Evolutionary conservation across 371 early-diverging fungal species (phyloP), one percentile per base, ranked within the genome.

Genomic region (Zopfochytrium polystomum): DNA sequence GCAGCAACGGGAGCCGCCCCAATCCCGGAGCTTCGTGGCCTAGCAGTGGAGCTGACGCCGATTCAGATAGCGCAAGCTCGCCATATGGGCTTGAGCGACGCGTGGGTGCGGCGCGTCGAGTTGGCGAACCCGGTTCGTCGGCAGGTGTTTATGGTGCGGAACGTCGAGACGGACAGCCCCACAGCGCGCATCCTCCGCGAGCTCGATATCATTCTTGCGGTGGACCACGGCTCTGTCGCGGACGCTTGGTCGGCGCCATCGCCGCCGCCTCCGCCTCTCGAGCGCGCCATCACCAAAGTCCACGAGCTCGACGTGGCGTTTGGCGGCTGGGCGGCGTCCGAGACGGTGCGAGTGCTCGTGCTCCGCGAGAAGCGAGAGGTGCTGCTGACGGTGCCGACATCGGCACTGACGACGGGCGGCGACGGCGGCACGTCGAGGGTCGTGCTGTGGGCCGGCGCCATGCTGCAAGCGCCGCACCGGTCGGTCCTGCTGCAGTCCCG

Each of bases 151-250:
- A 77, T 90, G 77, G 87, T 89, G 58, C 74, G 85, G 15, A 79
- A 88, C 3, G 84, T 87, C 11, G 72, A 89, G 23, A 83, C 85
- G 20, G 72, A 83, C 25, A 64, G 85, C 58, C 79, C 81, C 27
- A 83, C 85, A 0, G 78, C 85, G 25, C 70, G 73, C 58, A 76
- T 84, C 4, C 66, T 88, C 55, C 75, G 85, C 62, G 90, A 90
- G 0, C 90, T 93, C 32, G 96, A 96, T 66, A 72, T 95, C 27
- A 77, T 96, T n/a, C 73, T 94, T n/a, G 82, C 85, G 34, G 73
- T 91, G 31, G 77, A 90, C 52, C 90, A 88, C 23, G n/a, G n/a
- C n/a, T n/a, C n/a, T n/a, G n/a, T n/a, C n/a, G n/a, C n/a, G n/a
- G n/a, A n/a, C n/a, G n/a, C n/a, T n/a, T n/a, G n/a, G n/a, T n/a